A percentile compares a stretch with the other conserved stretches of the same genome.
These are phyloP conservation scores for Skeletonema potamos DNA, from an alignment of 108 stramenopile species.

Conservation along the genomic window DNA sequence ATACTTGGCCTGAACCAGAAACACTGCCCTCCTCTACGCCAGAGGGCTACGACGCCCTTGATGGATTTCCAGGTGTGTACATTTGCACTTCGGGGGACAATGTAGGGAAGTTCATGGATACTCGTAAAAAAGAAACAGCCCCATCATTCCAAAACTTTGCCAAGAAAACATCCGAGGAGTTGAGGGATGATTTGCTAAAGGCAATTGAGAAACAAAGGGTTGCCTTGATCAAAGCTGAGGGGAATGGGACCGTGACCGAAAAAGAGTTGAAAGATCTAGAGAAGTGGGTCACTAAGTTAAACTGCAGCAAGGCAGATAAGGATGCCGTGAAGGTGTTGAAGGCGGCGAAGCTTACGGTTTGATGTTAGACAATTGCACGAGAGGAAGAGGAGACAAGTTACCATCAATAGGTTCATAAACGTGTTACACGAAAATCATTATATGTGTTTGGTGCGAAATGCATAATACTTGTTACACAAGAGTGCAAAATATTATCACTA, in stretches of 20 bases:
- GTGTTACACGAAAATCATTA: background rate
- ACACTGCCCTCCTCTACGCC: slow-evolving; percentile 62
- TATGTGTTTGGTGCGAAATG: no score
- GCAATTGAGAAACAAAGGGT: slow-evolving; percentile 74
- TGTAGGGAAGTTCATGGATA: slow-evolving; percentile 77
- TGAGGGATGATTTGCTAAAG: slow-evolving; percentile 61
- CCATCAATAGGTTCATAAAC: slow-evolving; percentile 3
- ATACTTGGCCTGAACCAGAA: slow-evolving; percentile 79
- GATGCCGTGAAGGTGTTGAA: slow-evolving; percentile 82
- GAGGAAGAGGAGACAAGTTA: background rate
- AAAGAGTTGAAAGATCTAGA: slow-evolving; percentile 71
- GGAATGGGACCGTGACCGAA: slow-evolving; percentile 64
- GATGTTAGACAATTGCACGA: background rate
- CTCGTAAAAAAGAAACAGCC: slow-evolving; percentile 53
- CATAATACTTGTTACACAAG: no score
- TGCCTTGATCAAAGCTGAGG: slow-evolving; percentile 65
- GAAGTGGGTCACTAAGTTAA: slow-evolving; percentile 83
- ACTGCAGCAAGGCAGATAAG: slow-evolving; percentile 78
- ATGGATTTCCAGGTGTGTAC: slow-evolving; percentile 94
- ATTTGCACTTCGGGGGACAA: slow-evolving; percentile 77
- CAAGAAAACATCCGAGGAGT: slow-evolving; percentile 63
- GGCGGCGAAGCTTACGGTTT: slow-evolving; percentile 39
- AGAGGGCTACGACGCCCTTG: slow-evolving; percentile 79
- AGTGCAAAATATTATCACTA: no score
- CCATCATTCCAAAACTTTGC: slow-evolving; percentile 78